These are phyloP conservation scores for Suillus variegatus DNA, from an alignment of 768 basidiomycete genomes.

Conservation along the genomic window DNA sequence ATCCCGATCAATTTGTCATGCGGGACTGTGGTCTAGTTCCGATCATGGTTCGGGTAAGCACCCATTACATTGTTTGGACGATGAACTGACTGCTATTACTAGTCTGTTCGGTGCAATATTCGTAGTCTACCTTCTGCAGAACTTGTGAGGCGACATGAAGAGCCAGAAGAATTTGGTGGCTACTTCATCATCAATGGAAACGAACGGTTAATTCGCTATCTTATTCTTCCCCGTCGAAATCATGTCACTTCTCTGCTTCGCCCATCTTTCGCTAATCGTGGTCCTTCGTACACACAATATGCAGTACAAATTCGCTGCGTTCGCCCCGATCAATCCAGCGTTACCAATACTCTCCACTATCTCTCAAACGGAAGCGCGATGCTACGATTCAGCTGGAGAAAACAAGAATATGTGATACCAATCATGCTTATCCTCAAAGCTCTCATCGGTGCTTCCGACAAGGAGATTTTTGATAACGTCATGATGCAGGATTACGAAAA, in stretches of 20 bases:
- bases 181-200: slow-evolving; percentile 99
- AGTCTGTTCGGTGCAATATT: slow-evolving; percentile 95
- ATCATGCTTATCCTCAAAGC: slow-evolving; percentile 97
- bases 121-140: slow-evolving; percentile 81
- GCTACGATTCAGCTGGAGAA: slow-evolving; percentile 94
- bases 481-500: slow-evolving; percentile 97
- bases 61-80: neutral
- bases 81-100: slow-evolving; percentile 7
- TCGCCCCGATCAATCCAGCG: slow-evolving; percentile 87
- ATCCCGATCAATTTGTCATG: slow-evolving; percentile 63
- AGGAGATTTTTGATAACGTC: slow-evolving; percentile 94
- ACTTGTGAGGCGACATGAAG: slow-evolving; percentile 89
- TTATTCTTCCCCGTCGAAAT: slow-evolving; percentile 93
- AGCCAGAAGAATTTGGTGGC: slow-evolving; percentile 97
- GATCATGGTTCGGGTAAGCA: slow-evolving; percentile 92
- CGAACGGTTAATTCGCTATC: slow-evolving; percentile 96
- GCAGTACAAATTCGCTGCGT: slow-evolving; percentile 96
- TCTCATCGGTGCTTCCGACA: slow-evolving; percentile 86
- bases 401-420: slow-evolving; percentile 97
- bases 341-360: slow-evolving; percentile 97
- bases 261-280: slow-evolving; percentile 88
- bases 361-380: slow-evolving; percentile 96
- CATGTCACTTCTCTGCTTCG: slow-evolving; percentile 93
- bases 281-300: slow-evolving; percentile 91
- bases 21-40: slow-evolving; percentile 92